phyloP scores from a whole-genome alignment of 495 filamentous ascomycete species.

The Talaromyces ruber region DNA sequence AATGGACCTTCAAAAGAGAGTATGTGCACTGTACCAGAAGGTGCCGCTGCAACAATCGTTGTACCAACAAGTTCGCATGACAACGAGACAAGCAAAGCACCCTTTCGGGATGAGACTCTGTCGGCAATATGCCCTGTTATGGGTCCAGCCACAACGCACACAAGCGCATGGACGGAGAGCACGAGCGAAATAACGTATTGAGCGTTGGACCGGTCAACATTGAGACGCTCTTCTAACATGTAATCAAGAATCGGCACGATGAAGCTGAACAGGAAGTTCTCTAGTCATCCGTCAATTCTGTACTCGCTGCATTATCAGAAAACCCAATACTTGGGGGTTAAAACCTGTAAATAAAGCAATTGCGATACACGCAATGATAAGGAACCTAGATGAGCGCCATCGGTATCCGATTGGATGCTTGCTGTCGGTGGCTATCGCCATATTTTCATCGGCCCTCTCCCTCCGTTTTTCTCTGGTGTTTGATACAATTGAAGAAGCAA shows the following conservation, averaged over 20 bases:
- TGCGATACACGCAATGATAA: conserved; percentile 14
- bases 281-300: not conserved
- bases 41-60: conserved; percentile 10
- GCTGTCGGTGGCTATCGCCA: not conserved
- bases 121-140: conserved; percentile 16
- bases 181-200: conserved; percentile 7
- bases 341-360: conserved; percentile 15
- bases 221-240: conserved; percentile 8
- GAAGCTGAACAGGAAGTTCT: conserved; percentile 12
- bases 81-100: conserved; percentile 12
- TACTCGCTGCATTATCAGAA: not conserved
- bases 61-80: conserved; percentile 13
- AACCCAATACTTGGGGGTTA: not conserved
- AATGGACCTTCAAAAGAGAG: not conserved
- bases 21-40: not conserved
- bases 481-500: not conserved
- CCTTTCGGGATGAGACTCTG: conserved; percentile 9
- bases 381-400: conserved; percentile 16
- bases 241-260: conserved; percentile 10
- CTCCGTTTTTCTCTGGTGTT: not conserved
- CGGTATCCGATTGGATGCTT: not conserved
- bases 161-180: conserved; percentile 9
- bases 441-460: not conserved
- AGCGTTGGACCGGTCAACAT: conserved; percentile 6
- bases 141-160: conserved; percentile 13